phyloP scores from a whole-genome alignment of 2,329 filamentous ascomycete genomes.

The Zasmidium angulare region DNA sequence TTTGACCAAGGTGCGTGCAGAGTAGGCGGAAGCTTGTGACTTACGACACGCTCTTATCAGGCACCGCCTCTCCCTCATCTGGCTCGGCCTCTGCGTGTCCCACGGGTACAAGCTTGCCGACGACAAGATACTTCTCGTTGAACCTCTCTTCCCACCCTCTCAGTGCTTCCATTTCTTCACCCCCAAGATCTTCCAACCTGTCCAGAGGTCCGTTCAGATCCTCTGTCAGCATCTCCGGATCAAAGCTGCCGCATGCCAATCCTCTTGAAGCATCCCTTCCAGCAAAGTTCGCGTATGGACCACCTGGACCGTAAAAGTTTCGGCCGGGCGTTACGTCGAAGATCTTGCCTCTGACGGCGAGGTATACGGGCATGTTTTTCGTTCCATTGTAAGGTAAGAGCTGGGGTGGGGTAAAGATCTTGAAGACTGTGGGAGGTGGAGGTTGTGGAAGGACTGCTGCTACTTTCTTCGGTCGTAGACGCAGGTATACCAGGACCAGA shows the following conservation, averaged over 20 bases:
- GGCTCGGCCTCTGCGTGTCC: conserved; percentile 54
- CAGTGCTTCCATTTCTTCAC: conserved; percentile 78
- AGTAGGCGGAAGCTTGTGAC: background rate
- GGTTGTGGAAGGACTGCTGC: conserved; percentile 50
- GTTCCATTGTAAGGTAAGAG: conserved; percentile 84
- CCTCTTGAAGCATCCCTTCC: conserved; percentile 87
- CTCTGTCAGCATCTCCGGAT: conserved; percentile 91
- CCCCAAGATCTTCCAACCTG: conserved; percentile 67
- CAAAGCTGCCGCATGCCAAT: conserved; percentile 87
- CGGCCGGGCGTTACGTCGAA: conserved; percentile 86
- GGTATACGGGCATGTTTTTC: conserved; percentile 72
- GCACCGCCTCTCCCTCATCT: conserved; percentile 44
- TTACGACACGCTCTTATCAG: conserved; percentile 26
- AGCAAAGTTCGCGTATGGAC: conserved; percentile 94
- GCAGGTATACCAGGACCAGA: conserved; percentile 57
- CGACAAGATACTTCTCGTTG: conserved; percentile 89
- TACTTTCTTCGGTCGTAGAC: conserved; percentile 56
- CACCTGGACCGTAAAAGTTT: conserved; percentile 95
- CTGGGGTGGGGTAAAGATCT: conserved; percentile 77
- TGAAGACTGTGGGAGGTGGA: conserved; percentile 76
- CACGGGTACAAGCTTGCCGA: conserved; percentile 76
- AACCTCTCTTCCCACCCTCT: conserved; percentile 93
- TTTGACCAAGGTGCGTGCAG: background rate
- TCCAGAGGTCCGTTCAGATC: conserved; percentile 83
- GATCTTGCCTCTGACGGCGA: conserved; percentile 86